Conservation (phyloP, 345 rosid genomes). For the Eucalyptus microcorys region DNA sequence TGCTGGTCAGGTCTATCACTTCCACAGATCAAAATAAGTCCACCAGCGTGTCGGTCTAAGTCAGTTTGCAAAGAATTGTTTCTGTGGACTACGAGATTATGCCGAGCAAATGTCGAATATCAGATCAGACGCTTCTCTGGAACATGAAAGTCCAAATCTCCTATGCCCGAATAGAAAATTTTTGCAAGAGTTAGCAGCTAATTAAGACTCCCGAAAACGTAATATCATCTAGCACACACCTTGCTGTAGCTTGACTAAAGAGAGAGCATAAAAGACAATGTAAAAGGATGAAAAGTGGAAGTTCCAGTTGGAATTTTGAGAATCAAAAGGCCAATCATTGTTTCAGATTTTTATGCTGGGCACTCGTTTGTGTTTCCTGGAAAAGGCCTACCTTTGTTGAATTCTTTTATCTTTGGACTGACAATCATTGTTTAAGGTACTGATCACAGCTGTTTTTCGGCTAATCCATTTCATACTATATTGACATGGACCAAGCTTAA, state of each 20-base stretch:
- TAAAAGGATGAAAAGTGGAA: background rate
- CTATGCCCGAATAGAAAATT: background rate
- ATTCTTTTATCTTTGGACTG: background rate
- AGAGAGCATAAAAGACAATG: background rate
- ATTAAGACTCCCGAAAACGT: background rate
- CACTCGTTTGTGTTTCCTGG: background rate
- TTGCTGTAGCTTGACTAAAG: background rate
- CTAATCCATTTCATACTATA: background rate
- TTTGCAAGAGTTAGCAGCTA: background rate
- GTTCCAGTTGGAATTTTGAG: background rate
- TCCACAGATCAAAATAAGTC: background rate
- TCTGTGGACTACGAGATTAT: background rate
- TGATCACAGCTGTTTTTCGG: background rate
- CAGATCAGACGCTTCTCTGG: background rate
- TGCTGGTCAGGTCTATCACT: background rate
- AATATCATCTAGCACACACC: background rate
- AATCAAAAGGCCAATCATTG: background rate
- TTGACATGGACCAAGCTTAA: background rate
- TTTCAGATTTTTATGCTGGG: background rate
- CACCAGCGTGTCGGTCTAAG: background rate
- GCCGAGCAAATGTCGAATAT: background rate
- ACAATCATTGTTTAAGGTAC: background rate
- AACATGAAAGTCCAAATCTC: background rate
- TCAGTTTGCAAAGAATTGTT: background rate
- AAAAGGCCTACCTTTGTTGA: background rate